phyloP scores from a whole-genome alignment of 768 basidiomycete species.

The Brasilioporus rufonigricans region DNA sequence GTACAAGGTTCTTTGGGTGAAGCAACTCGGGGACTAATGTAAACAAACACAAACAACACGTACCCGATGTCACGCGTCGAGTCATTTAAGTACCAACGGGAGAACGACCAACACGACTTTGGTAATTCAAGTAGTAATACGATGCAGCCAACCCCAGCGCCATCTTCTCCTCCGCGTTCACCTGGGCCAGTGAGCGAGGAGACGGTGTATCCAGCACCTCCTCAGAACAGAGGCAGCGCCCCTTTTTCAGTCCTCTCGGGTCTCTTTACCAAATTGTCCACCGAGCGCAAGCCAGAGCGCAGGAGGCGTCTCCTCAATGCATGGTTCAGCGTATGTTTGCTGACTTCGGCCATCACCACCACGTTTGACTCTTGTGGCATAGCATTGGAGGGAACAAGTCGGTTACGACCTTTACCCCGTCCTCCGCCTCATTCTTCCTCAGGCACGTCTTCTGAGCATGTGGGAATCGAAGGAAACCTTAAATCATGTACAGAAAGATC shows the following conservation, averaged over 20 bases:
- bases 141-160: slow-evolving; percentile 70
- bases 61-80: background rate
- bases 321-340: slow-evolving; percentile 74
- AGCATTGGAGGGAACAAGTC: slow-evolving; percentile 86
- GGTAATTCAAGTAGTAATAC: slow-evolving; percentile 13
- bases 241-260: slow-evolving; percentile 67
- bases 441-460: slow-evolving; percentile 44
- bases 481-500: slow-evolving; percentile 69
- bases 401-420: slow-evolving; percentile 90
- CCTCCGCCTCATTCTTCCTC: slow-evolving; percentile 85
- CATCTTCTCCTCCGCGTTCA: slow-evolving; percentile 55
- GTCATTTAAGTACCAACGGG: background rate
- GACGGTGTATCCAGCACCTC: slow-evolving; percentile 49
- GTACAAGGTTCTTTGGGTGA: no score
- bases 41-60: slow-evolving; percentile 26
- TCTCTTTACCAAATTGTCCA: slow-evolving; percentile 74
- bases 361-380: slow-evolving; percentile 15
- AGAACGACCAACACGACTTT: no score
- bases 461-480: background rate
- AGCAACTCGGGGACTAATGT: background rate
- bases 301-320: slow-evolving; percentile 63
- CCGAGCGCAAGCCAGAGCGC: slow-evolving; percentile 71
- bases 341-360: background rate
- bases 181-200: slow-evolving; percentile 29
- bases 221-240: slow-evolving; percentile 63